Conservation (phyloP, 345 rosid species). For the Gossypium ekmanianum region DNA sequence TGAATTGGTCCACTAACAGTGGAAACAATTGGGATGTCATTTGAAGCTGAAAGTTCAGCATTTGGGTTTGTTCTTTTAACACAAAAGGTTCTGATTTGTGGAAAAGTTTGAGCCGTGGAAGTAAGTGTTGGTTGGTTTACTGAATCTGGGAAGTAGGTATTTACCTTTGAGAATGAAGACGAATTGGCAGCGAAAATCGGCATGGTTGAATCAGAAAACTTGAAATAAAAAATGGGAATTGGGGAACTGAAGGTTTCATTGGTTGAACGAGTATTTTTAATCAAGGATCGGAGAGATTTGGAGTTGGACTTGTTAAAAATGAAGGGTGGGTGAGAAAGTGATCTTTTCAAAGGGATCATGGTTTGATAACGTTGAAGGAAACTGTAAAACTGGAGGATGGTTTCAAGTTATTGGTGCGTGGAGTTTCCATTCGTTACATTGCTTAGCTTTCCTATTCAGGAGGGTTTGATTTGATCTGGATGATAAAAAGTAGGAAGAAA, state of each 20-base stretch:
- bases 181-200: neutral
- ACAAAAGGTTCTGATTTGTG: conserved; percentile 26
- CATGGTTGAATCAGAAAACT: neutral
- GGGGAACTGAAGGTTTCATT: conserved; percentile 1
- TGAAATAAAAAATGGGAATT: neutral
- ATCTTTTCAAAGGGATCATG: neutral
- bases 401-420: neutral
- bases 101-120: conserved; percentile 1
- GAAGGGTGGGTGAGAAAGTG: neutral
- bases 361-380: neutral
- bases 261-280: neutral
- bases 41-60: conserved; percentile 16
- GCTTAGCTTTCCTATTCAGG: neutral
- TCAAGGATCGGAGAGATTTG: neutral
- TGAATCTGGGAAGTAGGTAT: conserved; percentile 16
- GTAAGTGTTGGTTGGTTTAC: conserved; percentile 9
- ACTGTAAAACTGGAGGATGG: neutral
- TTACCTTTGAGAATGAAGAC: neutral
- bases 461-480: neutral
- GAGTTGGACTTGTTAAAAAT: neutral
- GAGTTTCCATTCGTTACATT: neutral
- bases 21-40: conserved; percentile 11
- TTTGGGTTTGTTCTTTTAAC: conserved; percentile 19
- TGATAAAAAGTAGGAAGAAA: neutral
- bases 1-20: conserved; percentile 16